phyloP scores from a whole-genome alignment of 2,329 filamentous ascomycete species.

The Alternaria angustiovoidea region DNA sequence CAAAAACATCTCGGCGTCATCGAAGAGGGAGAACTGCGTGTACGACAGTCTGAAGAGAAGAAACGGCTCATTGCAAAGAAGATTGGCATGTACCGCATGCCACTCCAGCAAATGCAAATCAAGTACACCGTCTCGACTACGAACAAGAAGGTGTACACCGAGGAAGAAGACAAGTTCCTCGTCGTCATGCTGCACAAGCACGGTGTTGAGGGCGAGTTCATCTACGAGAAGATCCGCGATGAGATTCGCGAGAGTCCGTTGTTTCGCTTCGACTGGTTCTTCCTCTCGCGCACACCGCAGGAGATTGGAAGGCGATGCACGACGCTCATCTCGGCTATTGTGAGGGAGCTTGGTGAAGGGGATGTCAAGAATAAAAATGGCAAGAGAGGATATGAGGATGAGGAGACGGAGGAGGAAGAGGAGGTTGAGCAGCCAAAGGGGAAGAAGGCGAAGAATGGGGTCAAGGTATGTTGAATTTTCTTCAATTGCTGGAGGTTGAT shows the following conservation, averaged over 20 bases:
- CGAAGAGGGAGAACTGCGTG: conserved; percentile 90
- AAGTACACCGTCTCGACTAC: conserved; percentile 99
- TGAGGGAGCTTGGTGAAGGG: conserved; percentile 85
- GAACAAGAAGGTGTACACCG: conserved; percentile 99
- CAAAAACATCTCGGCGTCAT: conserved; percentile 88
- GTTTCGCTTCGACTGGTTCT: conserved; percentile 99
- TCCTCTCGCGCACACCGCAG: conserved; percentile 89
- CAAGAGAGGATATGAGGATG: conserved; percentile 79
- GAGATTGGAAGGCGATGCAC: conserved; percentile 93
- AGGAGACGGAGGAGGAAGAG: conserved; percentile 80
- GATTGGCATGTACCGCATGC: conserved; percentile 95
- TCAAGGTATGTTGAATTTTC: conserved; percentile 71
- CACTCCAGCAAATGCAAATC: conserved; percentile 96
- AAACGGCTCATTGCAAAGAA: conserved; percentile 94
- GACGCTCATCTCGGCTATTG: conserved; percentile 91
- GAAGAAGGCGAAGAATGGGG: conserved; percentile 91
- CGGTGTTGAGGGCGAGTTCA: conserved; percentile 86
- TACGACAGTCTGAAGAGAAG: conserved; percentile 88
- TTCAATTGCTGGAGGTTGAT: too few relatives aligned
- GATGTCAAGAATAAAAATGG: conserved; percentile 69
- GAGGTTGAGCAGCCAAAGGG: conserved; percentile 79
- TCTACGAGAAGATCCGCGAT: conserved; percentile 95
- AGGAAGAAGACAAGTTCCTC: conserved; percentile 96
- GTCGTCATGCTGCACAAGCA: conserved; percentile 92
- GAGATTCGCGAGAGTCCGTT: conserved; percentile 94